Evolutionary conservation across 306 rosid species (phyloP).

Genomic region (Gynostemma pentaphyllum): DNA sequence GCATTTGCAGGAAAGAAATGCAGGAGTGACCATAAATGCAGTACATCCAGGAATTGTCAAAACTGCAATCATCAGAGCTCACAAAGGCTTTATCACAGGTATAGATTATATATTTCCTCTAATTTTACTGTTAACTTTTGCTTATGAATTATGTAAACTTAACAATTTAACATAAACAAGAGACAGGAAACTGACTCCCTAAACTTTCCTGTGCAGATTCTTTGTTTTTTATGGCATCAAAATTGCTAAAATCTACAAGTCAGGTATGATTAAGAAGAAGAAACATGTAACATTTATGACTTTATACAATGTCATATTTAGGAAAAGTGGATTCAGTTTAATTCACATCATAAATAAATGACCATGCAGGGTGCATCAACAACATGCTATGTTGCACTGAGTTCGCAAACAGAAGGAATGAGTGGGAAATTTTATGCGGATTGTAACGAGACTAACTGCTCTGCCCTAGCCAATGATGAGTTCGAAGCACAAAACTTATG

Average conservation of each 20-base stretch:
- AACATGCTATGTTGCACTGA: constrained; percentile 74
- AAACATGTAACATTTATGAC: neutral
- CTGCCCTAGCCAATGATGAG: constrained; percentile 69
- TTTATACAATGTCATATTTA: neutral
- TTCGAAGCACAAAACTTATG: constrained; percentile 60
- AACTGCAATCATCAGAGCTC: constrained; percentile 78
- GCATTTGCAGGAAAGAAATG: constrained; percentile 56
- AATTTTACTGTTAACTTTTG: neutral
- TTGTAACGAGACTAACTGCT: constrained; percentile 68
- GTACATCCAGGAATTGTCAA: constrained; percentile 89
- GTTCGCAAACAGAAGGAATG: constrained; percentile 50
- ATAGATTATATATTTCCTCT: neutral
- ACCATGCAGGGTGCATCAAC: constrained; percentile 72
- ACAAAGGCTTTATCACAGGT: constrained; percentile 68
- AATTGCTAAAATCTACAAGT: constrained; percentile 59
- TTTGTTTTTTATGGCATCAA: constrained; percentile 72
- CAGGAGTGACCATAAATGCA: constrained; percentile 74
- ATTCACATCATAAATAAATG: neutral
- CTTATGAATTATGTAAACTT: neutral
- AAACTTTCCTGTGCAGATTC: constrained; percentile 49
- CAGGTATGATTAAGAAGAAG: constrained; percentile 39
- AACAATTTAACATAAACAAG: neutral
- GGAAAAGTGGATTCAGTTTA: neutral
- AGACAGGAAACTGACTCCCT: constrained; percentile 2
- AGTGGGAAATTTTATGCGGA: constrained; percentile 79